phyloP scores from a whole-genome alignment of 73 alveolate genomes.

The Paramecium pentaurelia region DNA sequence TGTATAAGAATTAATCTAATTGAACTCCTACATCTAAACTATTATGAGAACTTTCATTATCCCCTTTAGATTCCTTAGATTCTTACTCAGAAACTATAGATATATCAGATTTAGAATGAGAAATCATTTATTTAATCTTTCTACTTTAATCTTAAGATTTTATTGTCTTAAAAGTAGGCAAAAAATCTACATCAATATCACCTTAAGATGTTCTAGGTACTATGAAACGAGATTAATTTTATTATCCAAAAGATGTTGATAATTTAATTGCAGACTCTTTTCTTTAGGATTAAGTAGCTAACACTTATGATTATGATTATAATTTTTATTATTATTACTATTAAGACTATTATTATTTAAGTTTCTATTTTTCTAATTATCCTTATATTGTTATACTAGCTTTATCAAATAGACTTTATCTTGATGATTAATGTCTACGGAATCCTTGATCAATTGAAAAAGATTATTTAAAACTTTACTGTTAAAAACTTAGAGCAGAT shows the following conservation, averaged over 20 bases:
- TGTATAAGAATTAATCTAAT: not conserved
- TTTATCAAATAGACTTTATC: not conserved
- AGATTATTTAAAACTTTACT: not conserved
- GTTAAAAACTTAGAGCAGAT: not conserved
- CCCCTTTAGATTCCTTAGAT: not conserved
- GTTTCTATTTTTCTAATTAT: not conserved
- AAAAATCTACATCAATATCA: not conserved
- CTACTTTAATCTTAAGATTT: not conserved
- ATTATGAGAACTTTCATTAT: not conserved
- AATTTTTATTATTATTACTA: not conserved
- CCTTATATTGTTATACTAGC: not conserved
- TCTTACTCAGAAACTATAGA: not conserved
- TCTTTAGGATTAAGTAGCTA: not conserved
- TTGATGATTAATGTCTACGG: not conserved
- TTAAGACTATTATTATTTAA: not conserved
- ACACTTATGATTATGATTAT: not conserved
- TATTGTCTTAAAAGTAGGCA: not conserved
- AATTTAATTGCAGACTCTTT: not conserved
- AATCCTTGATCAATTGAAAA: not conserved
- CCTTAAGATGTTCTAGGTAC: constrained; percentile 1
- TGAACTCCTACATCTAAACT: not conserved
- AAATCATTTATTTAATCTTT: not conserved
- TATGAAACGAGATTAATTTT: not conserved
- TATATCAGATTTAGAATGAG: not conserved
- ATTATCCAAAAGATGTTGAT: not conserved